phyloP scores from a whole-genome alignment of 441 rosid species.

The Macaranga tanarius region DNA sequence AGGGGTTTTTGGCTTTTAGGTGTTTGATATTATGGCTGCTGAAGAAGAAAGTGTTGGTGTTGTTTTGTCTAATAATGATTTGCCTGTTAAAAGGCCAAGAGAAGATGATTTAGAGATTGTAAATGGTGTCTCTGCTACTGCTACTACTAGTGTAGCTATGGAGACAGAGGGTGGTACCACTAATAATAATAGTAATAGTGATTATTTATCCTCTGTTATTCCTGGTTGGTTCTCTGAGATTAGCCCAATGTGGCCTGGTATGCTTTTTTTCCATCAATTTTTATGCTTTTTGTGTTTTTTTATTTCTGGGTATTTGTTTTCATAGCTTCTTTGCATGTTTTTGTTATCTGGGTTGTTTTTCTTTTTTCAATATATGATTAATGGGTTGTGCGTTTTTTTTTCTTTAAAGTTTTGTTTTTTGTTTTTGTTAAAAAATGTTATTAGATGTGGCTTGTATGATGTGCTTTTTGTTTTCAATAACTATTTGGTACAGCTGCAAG shows the following conservation, averaged over 20 bases:
- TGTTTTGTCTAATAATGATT: slow-evolving; percentile 38
- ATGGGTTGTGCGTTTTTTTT: too few species aligned
- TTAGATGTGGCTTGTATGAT: not conserved
- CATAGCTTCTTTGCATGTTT: not conserved
- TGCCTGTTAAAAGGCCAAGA: slow-evolving; percentile 67
- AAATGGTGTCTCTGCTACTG: slow-evolving; percentile 35
- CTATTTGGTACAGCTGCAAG: not conserved
- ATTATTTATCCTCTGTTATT: slow-evolving; percentile 67
- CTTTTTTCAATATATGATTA: not conserved
- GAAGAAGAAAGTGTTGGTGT: slow-evolving; percentile 28
- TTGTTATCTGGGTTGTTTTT: not conserved
- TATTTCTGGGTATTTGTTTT: not conserved
- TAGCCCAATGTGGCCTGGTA: slow-evolving; percentile 99
- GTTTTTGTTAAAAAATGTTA: not conserved
- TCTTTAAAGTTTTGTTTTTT: not conserved
- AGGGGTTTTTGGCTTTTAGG: slow-evolving; percentile 3
- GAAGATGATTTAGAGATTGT: slow-evolving; percentile 41
- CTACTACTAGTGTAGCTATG: slow-evolving; percentile 38
- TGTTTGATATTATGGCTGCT: slow-evolving; percentile 47
- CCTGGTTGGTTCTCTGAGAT: slow-evolving; percentile 99
- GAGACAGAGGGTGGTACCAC: slow-evolving; percentile 38
- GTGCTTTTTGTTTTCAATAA: not conserved
- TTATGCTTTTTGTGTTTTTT: not conserved
- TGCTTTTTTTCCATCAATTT: slow-evolving; percentile 19
- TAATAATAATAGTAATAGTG: slow-evolving; percentile 16